Conservation (phyloP, 176 grass and related monocot genomes). For the Lolium multiflorum region DNA sequence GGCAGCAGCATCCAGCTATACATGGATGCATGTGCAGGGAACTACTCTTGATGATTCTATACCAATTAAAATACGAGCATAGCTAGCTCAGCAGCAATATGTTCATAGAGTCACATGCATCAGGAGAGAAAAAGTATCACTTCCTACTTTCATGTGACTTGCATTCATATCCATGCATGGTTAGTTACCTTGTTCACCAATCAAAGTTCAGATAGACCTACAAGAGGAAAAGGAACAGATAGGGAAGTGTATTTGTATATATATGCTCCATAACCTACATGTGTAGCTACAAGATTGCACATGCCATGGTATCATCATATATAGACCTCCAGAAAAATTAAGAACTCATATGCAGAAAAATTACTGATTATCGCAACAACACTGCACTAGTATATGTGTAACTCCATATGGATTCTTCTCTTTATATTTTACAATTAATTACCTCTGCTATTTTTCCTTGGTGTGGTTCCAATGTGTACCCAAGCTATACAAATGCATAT, state of each 20-base stretch:
- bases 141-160: constrained; percentile 14
- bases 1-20: constrained; percentile 46
- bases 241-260: neutral
- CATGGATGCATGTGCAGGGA: constrained; percentile 37
- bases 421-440: constrained; percentile 70
- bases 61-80: neutral
- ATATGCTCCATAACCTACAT: constrained; percentile 30
- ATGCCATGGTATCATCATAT: constrained; percentile 39
- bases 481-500: constrained; percentile 47
- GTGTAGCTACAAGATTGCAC: constrained; percentile 27
- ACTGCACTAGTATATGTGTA: constrained; percentile 30
- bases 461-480: constrained; percentile 37
- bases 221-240: neutral
- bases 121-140: neutral
- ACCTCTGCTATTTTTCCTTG: constrained; percentile 18
- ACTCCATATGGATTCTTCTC: neutral
- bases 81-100: constrained; percentile 9
- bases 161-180: neutral
- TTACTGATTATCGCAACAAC: constrained; percentile 24
- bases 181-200: constrained; percentile 31
- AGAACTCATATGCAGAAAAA: constrained; percentile 27
- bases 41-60: neutral
- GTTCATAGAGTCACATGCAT: constrained; percentile 11
- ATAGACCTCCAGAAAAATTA: too few species aligned
- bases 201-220: constrained; percentile 43